Percentiles rank a stretch among this genome's conserved stretches.
Conservation (phyloP, 371 early-diverging fungal species). For the Apophysomyces sp. region DNA sequence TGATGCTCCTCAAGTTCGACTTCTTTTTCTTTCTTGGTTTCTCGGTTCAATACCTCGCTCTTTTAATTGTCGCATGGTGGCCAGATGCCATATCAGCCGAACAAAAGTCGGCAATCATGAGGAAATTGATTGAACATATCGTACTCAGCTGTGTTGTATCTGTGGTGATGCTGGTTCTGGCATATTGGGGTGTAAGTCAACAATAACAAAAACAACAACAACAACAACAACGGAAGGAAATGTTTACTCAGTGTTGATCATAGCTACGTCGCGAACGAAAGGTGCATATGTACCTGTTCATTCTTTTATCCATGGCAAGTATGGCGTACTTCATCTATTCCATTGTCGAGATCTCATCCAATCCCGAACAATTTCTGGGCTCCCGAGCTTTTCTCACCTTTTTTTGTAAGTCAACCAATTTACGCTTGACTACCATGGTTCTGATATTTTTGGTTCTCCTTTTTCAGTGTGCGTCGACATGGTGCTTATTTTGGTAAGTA, state of each 20-base stretch:
- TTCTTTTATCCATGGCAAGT: constrained; percentile 50
- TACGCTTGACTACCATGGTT: background rate
- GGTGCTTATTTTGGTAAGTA: constrained; percentile 26
- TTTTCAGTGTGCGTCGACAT: constrained; percentile 33
- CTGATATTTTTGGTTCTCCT: background rate
- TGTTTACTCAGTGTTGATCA: background rate
- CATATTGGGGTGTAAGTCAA: constrained; percentile 73
- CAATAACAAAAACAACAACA: constrained; percentile 17
- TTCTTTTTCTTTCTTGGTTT: constrained; percentile 87
- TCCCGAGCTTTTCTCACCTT: constrained; percentile 72
- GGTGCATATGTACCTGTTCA: constrained; percentile 54
- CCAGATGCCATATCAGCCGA: constrained; percentile 40
- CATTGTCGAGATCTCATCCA: constrained; percentile 61
- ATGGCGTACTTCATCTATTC: constrained; percentile 75
- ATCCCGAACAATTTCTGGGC: constrained; percentile 51
- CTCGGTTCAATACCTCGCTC: constrained; percentile 80
- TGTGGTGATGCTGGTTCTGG: constrained; percentile 66
- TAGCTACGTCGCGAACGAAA: constrained; percentile 52
- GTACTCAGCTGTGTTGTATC: constrained; percentile 75
- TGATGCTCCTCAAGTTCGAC: constrained; percentile 87
- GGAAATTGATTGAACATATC: constrained; percentile 59
- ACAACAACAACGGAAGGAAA: background rate
- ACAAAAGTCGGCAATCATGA: constrained; percentile 52
- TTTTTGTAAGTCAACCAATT: constrained; percentile 41
- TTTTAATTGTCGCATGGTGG: constrained; percentile 64